Percentiles rank a stretch among this genome's conserved stretches.
Evolutionary conservation across 768 basidiomycete genomes (phyloP).

Genomic region (Kwoniella bestiolae): DNA sequence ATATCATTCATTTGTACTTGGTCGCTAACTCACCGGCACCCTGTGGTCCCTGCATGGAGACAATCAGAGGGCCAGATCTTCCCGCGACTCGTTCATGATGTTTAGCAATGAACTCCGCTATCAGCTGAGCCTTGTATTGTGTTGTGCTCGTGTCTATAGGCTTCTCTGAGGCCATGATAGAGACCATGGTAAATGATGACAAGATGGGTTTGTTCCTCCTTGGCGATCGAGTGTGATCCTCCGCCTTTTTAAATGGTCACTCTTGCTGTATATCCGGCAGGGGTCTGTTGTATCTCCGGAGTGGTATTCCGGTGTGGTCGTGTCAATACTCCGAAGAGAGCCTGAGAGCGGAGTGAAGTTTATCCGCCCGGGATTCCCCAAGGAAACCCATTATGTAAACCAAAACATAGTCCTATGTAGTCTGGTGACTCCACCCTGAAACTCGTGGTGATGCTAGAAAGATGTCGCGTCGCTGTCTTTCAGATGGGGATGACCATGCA

Average conservation of each 20-base stretch:
- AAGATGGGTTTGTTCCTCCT: too few relatives aligned
- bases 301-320: too few relatives aligned
- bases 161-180: neutral
- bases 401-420: too few relatives aligned
- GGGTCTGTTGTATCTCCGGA: too few relatives aligned
- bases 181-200: too few relatives aligned
- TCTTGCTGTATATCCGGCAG: too few relatives aligned
- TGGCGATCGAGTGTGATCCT: too few relatives aligned
- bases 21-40: slow-evolving; percentile 65
- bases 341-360: neutral
- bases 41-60: slow-evolving; percentile 89
- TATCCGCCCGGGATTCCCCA: neutral
- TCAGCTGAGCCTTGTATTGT: slow-evolving; percentile 9
- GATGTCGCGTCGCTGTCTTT: neutral
- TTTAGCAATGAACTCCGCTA: slow-evolving; percentile 12
- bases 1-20: neutral
- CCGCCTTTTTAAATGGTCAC: too few relatives aligned
- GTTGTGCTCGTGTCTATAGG: slow-evolving; percentile 11
- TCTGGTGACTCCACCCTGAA: too few relatives aligned
- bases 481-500: neutral
- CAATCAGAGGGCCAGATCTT: slow-evolving; percentile 67
- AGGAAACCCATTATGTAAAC: neutral
- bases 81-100: neutral
- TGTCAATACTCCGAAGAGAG: too few relatives aligned
- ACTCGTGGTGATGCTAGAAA: too few relatives aligned